These are phyloP conservation scores for Schrenkiella parvula DNA, from an alignment of 345 rosid genomes.

Conservation along the genomic window DNA sequence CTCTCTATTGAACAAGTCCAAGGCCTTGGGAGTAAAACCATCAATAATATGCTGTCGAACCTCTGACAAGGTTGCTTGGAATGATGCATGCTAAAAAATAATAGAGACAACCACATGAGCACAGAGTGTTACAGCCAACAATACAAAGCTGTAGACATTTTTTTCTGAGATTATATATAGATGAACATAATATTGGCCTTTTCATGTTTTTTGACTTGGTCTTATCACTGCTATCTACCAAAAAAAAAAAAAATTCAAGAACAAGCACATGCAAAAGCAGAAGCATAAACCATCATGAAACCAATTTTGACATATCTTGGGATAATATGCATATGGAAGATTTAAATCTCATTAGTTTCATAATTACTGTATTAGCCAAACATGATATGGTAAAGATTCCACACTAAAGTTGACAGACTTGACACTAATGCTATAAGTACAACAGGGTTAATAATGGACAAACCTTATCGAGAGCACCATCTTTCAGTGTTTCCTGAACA, in stretches of 20 bases:
- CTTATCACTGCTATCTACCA: background rate
- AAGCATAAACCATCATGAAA: constrained; percentile 4
- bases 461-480: constrained; percentile 58
- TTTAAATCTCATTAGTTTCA: background rate
- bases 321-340: background rate
- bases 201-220: background rate
- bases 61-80: constrained; percentile 67
- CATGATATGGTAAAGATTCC: background rate
- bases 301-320: background rate
- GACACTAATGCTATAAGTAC: background rate
- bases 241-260: constrained; percentile 4
- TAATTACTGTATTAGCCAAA: background rate
- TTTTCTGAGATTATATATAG: background rate
- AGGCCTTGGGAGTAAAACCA: constrained; percentile 77
- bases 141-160: background rate
- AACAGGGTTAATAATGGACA: background rate
- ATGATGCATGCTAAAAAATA: constrained; percentile 58
- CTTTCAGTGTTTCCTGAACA: constrained; percentile 63
- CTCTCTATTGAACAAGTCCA: constrained; percentile 75
- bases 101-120: background rate
- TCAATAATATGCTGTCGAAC: constrained; percentile 85
- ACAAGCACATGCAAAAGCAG: constrained; percentile 1
- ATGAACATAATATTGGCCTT: background rate
- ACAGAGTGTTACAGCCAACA: background rate
- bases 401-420: background rate